Evolutionary conservation across 2,329 filamentous ascomycete species (phyloP).

Genomic region (Periconia macrospinosa): DNA sequence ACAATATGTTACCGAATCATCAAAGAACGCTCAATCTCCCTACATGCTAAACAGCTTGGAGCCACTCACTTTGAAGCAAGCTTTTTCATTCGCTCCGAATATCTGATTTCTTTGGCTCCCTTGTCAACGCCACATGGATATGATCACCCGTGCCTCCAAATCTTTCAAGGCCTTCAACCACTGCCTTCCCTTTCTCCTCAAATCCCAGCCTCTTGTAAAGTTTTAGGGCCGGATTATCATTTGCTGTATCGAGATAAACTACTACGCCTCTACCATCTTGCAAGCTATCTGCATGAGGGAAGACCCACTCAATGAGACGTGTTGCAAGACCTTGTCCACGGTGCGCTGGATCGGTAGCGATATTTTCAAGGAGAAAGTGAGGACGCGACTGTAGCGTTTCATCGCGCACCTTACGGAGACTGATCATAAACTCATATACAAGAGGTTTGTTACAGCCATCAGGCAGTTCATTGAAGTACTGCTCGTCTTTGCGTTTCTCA

Average conservation of each 20-base stretch:
- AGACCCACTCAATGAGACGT: conserved; percentile 16
- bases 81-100: no score
- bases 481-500: conserved; percentile 25
- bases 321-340: conserved; percentile 27
- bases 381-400: conserved; percentile 9
- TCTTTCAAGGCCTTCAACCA: conserved; percentile 18
- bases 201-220: conserved; percentile 32
- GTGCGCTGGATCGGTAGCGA: conserved; percentile 29
- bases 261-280: conserved; percentile 1
- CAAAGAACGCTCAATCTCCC: no score
- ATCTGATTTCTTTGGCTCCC: conserved; percentile 7
- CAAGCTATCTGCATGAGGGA: conserved; percentile 18
- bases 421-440: conserved; percentile 22
- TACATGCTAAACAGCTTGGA: no score
- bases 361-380: conserved; percentile 29
- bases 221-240: conserved; percentile 23
- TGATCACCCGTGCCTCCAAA: conserved; percentile 20
- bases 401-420: conserved; percentile 17
- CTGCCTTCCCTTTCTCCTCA: conserved; percentile 18
- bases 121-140: conserved; percentile 17
- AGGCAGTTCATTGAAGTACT: conserved; percentile 21
- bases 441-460: conserved; percentile 27
- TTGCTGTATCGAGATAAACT: conserved; percentile 31
- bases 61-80: no score
- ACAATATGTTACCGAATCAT: no score